phyloP scores from a whole-genome alignment of 2,329 filamentous ascomycete species.

The Beauveria asiatica region DNA sequence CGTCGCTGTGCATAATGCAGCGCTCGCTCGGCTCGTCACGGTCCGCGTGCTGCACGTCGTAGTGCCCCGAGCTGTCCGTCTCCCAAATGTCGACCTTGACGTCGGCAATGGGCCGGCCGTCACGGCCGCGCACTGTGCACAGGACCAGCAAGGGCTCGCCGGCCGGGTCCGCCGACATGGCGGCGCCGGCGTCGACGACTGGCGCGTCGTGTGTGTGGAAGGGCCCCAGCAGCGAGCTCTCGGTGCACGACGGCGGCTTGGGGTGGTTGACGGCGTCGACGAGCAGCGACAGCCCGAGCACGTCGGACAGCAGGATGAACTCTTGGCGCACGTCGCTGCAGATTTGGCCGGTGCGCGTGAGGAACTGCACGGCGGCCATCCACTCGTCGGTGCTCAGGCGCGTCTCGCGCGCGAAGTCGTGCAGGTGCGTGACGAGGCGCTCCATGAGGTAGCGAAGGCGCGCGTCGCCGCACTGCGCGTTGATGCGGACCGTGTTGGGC shows the following conservation, averaged over 20 bases:
- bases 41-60: slow-evolving; percentile 64
- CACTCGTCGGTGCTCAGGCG: slow-evolving; percentile 64
- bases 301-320: slow-evolving; percentile 69
- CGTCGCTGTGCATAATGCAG: slow-evolving; percentile 21
- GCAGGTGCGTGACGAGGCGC: slow-evolving; percentile 60
- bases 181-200: slow-evolving; percentile 38
- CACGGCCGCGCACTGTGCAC: slow-evolving; percentile 55
- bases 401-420: slow-evolving; percentile 70
- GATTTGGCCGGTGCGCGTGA: slow-evolving; percentile 60
- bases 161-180: slow-evolving; percentile 54
- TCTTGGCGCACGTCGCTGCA: slow-evolving; percentile 61
- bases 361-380: slow-evolving; percentile 61
- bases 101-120: slow-evolving; percentile 48
- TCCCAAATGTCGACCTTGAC: slow-evolving; percentile 74
- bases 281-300: slow-evolving; percentile 64
- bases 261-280: slow-evolving; percentile 72
- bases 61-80: slow-evolving; percentile 64
- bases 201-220: slow-evolving; percentile 69
- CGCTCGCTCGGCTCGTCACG: slow-evolving; percentile 33
- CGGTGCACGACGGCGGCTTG: slow-evolving; percentile 57
- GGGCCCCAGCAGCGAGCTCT: slow-evolving; percentile 72
- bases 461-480: slow-evolving; percentile 53
- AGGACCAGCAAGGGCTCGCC: slow-evolving; percentile 60
- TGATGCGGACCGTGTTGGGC: slow-evolving; percentile 60
- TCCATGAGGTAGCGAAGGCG: slow-evolving; percentile 62